phyloP scores from a whole-genome alignment of 2,329 filamentous ascomycete species.

The Balansia obtecta region DNA sequence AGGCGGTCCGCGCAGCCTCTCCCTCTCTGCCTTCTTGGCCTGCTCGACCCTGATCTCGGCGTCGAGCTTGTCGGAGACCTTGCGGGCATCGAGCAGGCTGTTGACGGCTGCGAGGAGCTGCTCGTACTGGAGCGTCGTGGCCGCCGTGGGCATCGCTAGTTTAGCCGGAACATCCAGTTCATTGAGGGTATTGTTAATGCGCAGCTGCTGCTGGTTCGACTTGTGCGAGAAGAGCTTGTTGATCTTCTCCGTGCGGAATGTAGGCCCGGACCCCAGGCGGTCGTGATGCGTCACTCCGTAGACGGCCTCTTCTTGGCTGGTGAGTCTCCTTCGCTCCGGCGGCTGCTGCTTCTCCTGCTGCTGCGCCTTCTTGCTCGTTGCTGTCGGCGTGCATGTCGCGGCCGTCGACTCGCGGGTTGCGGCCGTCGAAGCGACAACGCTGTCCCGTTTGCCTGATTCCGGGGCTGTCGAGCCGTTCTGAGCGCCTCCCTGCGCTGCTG shows the following conservation, averaged over 20 bases:
- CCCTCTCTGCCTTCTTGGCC: slow-evolving; percentile 41
- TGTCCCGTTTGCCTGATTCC: slow-evolving; percentile 34
- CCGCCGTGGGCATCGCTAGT: slow-evolving; percentile 62
- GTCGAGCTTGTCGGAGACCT: slow-evolving; percentile 64
- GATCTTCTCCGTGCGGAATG: slow-evolving; percentile 77
- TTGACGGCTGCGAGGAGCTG: slow-evolving; percentile 55
- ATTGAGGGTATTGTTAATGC: slow-evolving; percentile 59
- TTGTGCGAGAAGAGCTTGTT: slow-evolving; percentile 70
- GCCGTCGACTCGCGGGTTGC: slow-evolving; percentile 20
- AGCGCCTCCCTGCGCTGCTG: slow-evolving; percentile 13
- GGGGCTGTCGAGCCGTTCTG: slow-evolving; percentile 21
- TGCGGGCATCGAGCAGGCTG: slow-evolving; percentile 58
- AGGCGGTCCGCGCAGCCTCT: slow-evolving; percentile 20
- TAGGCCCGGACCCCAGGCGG: slow-evolving; percentile 71
- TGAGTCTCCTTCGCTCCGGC: slow-evolving; percentile 56
- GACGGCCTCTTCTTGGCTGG: slow-evolving; percentile 59
- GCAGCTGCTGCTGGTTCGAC: slow-evolving; percentile 60
- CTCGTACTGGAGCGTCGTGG: slow-evolving; percentile 61
- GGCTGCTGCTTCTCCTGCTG: slow-evolving; percentile 22
- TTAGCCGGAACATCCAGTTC: slow-evolving; percentile 60
- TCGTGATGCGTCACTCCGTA: slow-evolving; percentile 84
- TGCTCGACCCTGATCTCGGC: slow-evolving; percentile 52
- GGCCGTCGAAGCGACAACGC: slow-evolving; percentile 35
- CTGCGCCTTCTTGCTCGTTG: slow-evolving; percentile 36
- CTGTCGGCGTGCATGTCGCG: slow-evolving; percentile 21